Conservation (phyloP, 495 filamentous ascomycete genomes). For the Tuber umbilicatum region DNA sequence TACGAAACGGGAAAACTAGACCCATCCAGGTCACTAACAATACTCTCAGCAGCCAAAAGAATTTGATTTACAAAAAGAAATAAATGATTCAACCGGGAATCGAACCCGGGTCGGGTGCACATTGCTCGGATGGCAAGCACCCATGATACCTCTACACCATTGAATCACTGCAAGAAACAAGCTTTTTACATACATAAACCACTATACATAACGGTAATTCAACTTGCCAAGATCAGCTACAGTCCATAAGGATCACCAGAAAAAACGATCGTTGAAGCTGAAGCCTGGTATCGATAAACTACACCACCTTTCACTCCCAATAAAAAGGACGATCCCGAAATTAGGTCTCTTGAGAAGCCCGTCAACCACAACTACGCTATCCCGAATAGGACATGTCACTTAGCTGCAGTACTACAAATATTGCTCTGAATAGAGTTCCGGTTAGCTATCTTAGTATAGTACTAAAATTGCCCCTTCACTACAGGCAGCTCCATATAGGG, state of each 20-base stretch:
- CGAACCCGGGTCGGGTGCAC: constrained; percentile 16
- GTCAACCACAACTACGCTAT: not conserved
- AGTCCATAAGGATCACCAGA: not conserved
- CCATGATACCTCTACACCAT: constrained; percentile 32
- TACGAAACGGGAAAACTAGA: not conserved
- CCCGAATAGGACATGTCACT: not conserved
- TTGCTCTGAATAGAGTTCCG: not conserved
- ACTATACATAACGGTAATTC: not conserved
- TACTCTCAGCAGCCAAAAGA: not conserved
- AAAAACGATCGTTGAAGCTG: not conserved
- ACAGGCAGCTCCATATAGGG: not conserved
- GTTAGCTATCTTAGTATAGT: not conserved
- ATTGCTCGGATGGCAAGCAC: constrained; percentile 1
- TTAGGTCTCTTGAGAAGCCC: not conserved
- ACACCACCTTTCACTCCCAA: no score
- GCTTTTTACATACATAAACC: not conserved
- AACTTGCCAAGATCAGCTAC: not conserved
- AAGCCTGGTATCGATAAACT: not conserved
- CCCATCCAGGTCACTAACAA: not conserved
- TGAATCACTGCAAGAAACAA: constrained; percentile 8
- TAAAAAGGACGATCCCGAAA: not conserved
- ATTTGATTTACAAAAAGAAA: not conserved
- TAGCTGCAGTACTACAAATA: not conserved
- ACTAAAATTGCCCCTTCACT: not conserved
- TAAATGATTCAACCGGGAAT: constrained; percentile 10